Percentiles rank a stretch among this genome's conserved stretches.
Evolutionary conservation across 2,329 filamentous ascomycete genomes (phyloP).

Genomic region (Hypoxylon sp.): DNA sequence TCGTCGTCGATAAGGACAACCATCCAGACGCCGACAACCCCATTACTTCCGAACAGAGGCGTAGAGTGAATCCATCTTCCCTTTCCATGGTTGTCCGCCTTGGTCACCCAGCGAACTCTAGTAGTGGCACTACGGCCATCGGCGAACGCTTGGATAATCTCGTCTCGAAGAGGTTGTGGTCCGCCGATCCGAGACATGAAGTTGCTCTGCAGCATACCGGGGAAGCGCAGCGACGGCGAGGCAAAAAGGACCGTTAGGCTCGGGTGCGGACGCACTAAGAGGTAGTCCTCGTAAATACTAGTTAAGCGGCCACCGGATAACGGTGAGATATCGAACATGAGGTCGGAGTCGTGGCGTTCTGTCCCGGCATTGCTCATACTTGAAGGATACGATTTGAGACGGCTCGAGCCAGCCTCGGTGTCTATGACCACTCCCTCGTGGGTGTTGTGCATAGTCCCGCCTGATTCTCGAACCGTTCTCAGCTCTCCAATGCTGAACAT

Average conservation of each 20-base stretch:
- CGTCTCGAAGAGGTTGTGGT: conserved; percentile 62
- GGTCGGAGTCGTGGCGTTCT: conserved; percentile 35
- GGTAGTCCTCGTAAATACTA: conserved; percentile 70
- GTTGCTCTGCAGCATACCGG: conserved; percentile 75
- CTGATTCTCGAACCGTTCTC: conserved; percentile 72
- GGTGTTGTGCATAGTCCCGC: conserved; percentile 73
- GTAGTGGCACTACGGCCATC: conserved; percentile 80
- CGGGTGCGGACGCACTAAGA: conserved; percentile 76
- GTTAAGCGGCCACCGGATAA: conserved; percentile 54
- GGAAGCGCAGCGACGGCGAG: conserved; percentile 75
- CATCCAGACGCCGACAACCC: conserved; percentile 83
- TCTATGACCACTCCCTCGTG: conserved; percentile 62
- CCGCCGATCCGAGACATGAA: conserved; percentile 70
- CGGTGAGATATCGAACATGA: conserved; percentile 25
- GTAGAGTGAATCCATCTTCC: conserved; percentile 84
- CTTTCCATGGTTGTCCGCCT: conserved; percentile 68
- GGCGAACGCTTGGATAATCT: conserved; percentile 71
- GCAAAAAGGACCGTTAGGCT: conserved; percentile 78
- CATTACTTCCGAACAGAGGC: conserved; percentile 76
- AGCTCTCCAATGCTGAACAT: conserved; percentile 79
- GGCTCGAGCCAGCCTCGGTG: conserved; percentile 51
- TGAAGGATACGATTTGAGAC: conserved; percentile 60
- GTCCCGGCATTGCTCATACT: conserved; percentile 57
- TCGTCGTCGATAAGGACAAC: conserved; percentile 80
- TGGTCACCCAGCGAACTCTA: conserved; percentile 78